phyloP scores from a whole-genome alignment of 805 yeast genomes.

The Candida berthetii region DNA sequence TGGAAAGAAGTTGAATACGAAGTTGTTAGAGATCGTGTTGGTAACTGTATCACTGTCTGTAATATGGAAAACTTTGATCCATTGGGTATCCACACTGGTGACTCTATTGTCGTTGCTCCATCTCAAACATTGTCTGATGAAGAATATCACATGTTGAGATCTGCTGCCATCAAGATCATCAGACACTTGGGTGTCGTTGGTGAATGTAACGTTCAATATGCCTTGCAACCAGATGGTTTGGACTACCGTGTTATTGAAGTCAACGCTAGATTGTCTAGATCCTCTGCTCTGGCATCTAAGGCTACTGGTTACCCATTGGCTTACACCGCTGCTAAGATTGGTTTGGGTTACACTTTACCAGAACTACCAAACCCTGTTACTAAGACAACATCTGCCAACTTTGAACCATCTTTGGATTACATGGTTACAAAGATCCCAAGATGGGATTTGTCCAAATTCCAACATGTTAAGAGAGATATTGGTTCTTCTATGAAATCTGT shows the following conservation, averaged over 20 bases:
- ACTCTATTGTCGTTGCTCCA: slow-evolving; percentile 98
- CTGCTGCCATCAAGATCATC: slow-evolving; percentile 95
- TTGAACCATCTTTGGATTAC: slow-evolving; percentile 95
- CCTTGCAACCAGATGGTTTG: slow-evolving; percentile 90
- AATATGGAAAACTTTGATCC: slow-evolving; percentile 99
- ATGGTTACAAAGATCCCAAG: slow-evolving; percentile 96
- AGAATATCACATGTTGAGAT: slow-evolving; percentile 95
- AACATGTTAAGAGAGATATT: slow-evolving; percentile 87
- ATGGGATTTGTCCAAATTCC: slow-evolving; percentile 96
- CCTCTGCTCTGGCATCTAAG: slow-evolving; percentile 96
- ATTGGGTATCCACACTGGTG: slow-evolving; percentile 97
- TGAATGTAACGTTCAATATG: slow-evolving; percentile 97
- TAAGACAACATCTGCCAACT: slow-evolving; percentile 91
- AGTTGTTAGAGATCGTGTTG: slow-evolving; percentile 94
- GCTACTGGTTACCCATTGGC: slow-evolving; percentile 99
- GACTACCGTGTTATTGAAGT: slow-evolving; percentile 97
- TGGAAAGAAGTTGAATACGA: slow-evolving; percentile 99
- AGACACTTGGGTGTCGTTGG: slow-evolving; percentile 99
- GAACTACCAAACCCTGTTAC: slow-evolving; percentile 96
- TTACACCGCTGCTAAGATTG: slow-evolving; percentile 97
- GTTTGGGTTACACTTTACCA: slow-evolving; percentile 88
- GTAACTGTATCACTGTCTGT: slow-evolving; percentile 97
- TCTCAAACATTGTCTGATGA: slow-evolving; percentile 96
- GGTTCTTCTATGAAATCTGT: slow-evolving; percentile 98
- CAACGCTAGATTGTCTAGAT: slow-evolving; percentile 93